Percentiles rank a stretch among this genome's conserved stretches.
phyloP scores from a whole-genome alignment of 2,329 filamentous ascomycete genomes.

The Monosporascus sp. region DNA sequence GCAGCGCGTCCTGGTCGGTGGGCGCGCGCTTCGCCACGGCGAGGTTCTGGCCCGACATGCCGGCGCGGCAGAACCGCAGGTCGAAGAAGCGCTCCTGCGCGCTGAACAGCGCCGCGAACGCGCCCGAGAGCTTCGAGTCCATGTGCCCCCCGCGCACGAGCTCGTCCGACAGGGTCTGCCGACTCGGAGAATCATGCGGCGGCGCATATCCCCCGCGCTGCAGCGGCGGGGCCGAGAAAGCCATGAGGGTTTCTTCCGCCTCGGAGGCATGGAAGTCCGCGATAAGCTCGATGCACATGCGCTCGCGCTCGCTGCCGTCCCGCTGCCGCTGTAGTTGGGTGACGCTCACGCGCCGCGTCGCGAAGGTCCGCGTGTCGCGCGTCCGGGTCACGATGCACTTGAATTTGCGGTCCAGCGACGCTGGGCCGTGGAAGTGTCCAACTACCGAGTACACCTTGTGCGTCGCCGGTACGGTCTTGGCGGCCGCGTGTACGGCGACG shows the following conservation, averaged over 20 bases:
- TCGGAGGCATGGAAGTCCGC: conserved; percentile 43
- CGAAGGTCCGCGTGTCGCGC: conserved; percentile 41
- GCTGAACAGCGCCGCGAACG: conserved; percentile 20
- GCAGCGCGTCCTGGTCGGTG: conserved; percentile 31
- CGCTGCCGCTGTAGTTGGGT: conserved; percentile 29
- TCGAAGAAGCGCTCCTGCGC: conserved; percentile 28
- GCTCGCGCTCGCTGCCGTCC: conserved; percentile 21
- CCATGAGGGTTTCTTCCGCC: conserved; percentile 21
- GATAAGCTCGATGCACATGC: conserved; percentile 36
- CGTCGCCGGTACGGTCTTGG: conserved; percentile 26
- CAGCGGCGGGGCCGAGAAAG: conserved; percentile 32
- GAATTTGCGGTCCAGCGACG: conserved; percentile 33
- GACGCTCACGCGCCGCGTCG: conserved; percentile 40
- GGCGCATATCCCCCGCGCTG: conserved; percentile 20
- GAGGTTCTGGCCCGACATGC: conserved; percentile 38
- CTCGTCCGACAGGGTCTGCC: conserved; percentile 13
- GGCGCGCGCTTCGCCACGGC: conserved; percentile 30
- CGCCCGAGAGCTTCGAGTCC: background rate
- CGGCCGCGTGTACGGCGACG: conserved; percentile 36
- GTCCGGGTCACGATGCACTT: conserved; percentile 29
- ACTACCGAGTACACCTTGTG: conserved; percentile 40
- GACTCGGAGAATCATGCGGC: conserved; percentile 18
- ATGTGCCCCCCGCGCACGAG: conserved; percentile 14
- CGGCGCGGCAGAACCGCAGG: conserved; percentile 29
- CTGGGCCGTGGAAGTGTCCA: conserved; percentile 42